phyloP scores from a whole-genome alignment of 257 asterid species.

The Solanum medicagineum region DNA sequence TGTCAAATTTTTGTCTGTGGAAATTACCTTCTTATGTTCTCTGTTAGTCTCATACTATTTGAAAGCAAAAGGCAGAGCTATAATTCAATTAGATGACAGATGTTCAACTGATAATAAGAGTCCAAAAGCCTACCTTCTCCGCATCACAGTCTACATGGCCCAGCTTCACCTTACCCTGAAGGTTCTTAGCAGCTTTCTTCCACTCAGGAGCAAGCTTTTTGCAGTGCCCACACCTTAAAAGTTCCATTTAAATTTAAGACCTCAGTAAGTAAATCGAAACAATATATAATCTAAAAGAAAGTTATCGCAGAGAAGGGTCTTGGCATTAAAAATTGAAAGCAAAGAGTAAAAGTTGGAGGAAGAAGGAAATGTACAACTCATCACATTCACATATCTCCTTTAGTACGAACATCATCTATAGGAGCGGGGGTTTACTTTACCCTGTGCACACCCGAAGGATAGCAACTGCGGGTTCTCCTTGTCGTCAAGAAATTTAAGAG shows the following conservation, averaged over 20 bases:
- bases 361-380: not conserved
- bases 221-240: conserved; percentile 95
- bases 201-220: conserved; percentile 98
- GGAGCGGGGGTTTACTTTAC: too few species aligned
- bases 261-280: not conserved
- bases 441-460: too few species aligned
- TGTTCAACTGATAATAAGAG: not conserved
- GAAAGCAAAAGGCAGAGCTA: not conserved
- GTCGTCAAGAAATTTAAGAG: not conserved
- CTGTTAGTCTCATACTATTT: not conserved
- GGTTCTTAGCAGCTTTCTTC: conserved; percentile 90
- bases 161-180: conserved; percentile 85
- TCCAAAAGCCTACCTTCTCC: conserved; percentile 50
- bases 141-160: conserved; percentile 97
- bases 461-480: too few species aligned
- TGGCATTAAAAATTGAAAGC: not conserved
- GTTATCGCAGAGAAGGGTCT: not conserved
- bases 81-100: not conserved
- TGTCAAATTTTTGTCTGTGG: not conserved
- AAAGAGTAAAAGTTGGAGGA: not conserved
- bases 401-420: not conserved
- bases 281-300: not conserved
- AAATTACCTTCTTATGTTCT: not conserved
- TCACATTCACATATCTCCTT: not conserved
- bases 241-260: not conserved